Base-by-base conservation (phyloP, 306 rosid genomes). In the Carpinus viminea region DNA sequence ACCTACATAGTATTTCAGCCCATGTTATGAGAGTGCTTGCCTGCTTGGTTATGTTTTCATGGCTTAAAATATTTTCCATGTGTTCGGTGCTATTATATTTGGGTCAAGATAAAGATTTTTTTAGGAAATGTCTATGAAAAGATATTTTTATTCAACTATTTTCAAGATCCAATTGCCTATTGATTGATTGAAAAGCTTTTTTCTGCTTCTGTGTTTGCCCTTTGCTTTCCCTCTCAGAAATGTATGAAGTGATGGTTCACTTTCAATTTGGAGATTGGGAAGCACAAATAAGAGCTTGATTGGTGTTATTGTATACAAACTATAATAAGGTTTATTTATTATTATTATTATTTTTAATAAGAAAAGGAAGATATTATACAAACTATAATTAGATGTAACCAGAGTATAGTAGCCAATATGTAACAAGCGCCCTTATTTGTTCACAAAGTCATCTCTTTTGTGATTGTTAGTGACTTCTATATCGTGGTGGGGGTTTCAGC, bases 361-460 rank as follows among this genome's bases (percentile, higher is more conserved):
- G 34, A 31, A 31, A 31, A 31, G 34, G 34, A 31, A 31, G 34
- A 31, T 31, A 31, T 31, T 31, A 31, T 31, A 31, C 34, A 31
- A 31, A 31, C 34, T 31, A 31, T 31, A 31, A 31, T 31, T 31
- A 31, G 34, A 70, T 80, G 47, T 55, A 80, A 70, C 64, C 9
- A 24, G 26, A 47, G 48, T 41, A 41, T 41, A 5, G 45, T 65
- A 64, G 52, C 26, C 70, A 31, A 74, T 70, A 60, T 62, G 70
- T 15, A 41, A 66, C 52, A 57, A 45, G 54, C 17, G 45, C 60
- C 57, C 72, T 12, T 53, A 38, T 31, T 54, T 76, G 73, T 60
- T 61, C 36, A 64, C 55, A 51, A 53, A 64, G 45, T 53, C 45
- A 64, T 62, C 68, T 57, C 80, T 53, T n/a, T 16, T 80, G 71